Evolutionary conservation across 2,329 filamentous ascomycete species (phyloP).

Genomic region (Phaeomoniella chlamydospora): DNA sequence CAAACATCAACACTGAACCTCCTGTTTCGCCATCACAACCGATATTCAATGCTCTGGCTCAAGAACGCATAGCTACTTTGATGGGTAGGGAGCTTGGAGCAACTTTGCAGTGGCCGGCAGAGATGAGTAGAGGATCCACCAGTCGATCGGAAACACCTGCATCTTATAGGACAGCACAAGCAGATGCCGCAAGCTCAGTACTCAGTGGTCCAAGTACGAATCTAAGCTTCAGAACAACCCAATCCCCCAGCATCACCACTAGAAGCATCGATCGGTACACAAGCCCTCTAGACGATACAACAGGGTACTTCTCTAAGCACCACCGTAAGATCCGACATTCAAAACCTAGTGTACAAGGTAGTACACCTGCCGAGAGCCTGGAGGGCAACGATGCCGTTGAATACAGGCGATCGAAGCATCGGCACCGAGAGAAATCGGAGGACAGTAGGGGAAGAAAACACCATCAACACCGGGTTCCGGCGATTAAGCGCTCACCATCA

Average conservation of each 20-base stretch:
- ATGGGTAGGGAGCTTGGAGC: neutral
- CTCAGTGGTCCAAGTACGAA: constrained; percentile 23
- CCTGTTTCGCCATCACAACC: constrained; percentile 56
- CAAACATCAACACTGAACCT: constrained; percentile 45
- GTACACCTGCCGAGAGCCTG: constrained; percentile 27
- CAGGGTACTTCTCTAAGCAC: constrained; percentile 43
- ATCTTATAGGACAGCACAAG: constrained; percentile 3
- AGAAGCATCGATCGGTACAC: constrained; percentile 72
- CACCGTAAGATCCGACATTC: constrained; percentile 25
- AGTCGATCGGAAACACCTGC: constrained; percentile 12
- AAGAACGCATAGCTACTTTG: constrained; percentile 18
- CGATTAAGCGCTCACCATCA: constrained; percentile 74
- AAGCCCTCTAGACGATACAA: constrained; percentile 67
- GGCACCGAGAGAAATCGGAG: constrained; percentile 48
- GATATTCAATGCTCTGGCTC: constrained; percentile 44
- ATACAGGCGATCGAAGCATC: constrained; percentile 26
- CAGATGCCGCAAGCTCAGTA: constrained; percentile 15
- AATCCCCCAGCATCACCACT: constrained; percentile 44
- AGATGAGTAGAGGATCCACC: neutral
- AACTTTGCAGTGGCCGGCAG: no score
- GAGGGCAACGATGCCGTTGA: constrained; percentile 26
- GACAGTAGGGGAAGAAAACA: constrained; percentile 51
- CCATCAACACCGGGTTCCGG: constrained; percentile 54
- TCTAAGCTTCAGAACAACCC: constrained; percentile 28
- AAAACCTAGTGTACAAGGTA: constrained; percentile 9